Conservation (phyloP, 176 grass and related monocot genomes). For the Alopecurus myosuroides region DNA sequence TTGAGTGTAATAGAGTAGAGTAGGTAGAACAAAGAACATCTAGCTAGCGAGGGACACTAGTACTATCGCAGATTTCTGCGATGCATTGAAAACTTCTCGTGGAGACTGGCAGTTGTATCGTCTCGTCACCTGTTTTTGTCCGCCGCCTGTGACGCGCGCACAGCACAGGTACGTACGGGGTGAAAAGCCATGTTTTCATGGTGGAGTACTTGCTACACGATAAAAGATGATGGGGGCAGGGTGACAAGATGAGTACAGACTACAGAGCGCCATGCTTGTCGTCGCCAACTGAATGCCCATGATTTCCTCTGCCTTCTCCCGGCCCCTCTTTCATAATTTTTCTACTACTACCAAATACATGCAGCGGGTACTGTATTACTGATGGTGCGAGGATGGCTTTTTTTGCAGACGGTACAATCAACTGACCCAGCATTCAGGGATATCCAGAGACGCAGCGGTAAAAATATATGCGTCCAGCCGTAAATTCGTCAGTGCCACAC, state of each 20-base stretch:
- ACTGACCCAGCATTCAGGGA: neutral
- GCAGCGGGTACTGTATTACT: too few species aligned
- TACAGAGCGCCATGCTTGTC: neutral
- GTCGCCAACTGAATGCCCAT: neutral
- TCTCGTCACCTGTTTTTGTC: neutral
- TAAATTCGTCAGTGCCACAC: too few species aligned
- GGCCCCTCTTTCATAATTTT: too few species aligned
- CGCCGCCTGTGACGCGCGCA: neutral
- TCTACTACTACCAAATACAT: too few species aligned
- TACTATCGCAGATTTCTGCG: neutral
- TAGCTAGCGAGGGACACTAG: too few species aligned
- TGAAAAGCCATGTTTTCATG: neutral
- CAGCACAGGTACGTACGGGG: neutral
- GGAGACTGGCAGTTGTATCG: constrained; percentile 1
- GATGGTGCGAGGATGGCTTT: neutral
- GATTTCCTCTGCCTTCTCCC: neutral
- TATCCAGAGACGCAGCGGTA: neutral
- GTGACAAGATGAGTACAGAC: neutral
- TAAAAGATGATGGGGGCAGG: neutral
- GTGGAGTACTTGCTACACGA: neutral
- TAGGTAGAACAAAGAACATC: too few species aligned
- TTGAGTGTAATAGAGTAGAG: too few species aligned
- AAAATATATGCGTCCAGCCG: neutral
- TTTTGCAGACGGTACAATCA: neutral
- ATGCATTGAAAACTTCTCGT: neutral